These are phyloP conservation scores for Keithomyces neogunnii DNA, from an alignment of 2,329 filamentous ascomycete genomes.

Conservation along the genomic window DNA sequence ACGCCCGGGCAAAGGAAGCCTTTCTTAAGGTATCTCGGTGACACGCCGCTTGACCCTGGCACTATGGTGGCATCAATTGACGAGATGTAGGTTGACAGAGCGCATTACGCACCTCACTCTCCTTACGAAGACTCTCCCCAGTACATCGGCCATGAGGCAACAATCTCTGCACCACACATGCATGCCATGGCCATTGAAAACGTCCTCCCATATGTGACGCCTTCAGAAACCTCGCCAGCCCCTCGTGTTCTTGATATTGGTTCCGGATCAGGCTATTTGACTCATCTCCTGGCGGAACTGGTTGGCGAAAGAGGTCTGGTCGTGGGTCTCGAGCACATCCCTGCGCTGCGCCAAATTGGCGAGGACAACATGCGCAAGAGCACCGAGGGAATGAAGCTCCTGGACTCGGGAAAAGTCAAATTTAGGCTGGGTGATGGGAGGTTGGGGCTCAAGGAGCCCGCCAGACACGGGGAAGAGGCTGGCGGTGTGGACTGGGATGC, in stretches of 20 bases:
- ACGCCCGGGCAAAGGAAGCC: constrained; percentile 63
- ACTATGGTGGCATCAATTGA: no score
- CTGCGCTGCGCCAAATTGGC: constrained; percentile 52
- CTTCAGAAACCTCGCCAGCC: constrained; percentile 23
- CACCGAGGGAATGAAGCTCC: constrained; percentile 45
- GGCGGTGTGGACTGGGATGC: constrained; percentile 66
- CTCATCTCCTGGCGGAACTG: constrained; percentile 77
- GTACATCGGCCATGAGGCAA: constrained; percentile 44
- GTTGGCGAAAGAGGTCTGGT: constrained; percentile 47
- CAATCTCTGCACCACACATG: constrained; percentile 55
- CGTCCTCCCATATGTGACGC: constrained; percentile 35
- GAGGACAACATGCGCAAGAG: constrained; percentile 59
- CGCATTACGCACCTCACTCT: constrained; percentile 62
- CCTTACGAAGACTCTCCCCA: constrained; percentile 60
- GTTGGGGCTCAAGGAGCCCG: constrained; percentile 46
- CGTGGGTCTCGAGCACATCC: constrained; percentile 69
- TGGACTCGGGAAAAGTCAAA: constrained; percentile 55
- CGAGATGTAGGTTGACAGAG: constrained; percentile 66
- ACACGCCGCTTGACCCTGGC: not conserved
- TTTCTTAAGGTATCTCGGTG: constrained; percentile 45
- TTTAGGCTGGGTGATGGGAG: constrained; percentile 73
- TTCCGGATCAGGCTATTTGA: constrained; percentile 74
- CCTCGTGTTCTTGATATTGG: constrained; percentile 64
- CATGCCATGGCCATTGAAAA: constrained; percentile 46
- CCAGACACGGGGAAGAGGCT: constrained; percentile 35